Conservation (phyloP, 345 rosid species). For the Citrus mangshanensis region DNA sequence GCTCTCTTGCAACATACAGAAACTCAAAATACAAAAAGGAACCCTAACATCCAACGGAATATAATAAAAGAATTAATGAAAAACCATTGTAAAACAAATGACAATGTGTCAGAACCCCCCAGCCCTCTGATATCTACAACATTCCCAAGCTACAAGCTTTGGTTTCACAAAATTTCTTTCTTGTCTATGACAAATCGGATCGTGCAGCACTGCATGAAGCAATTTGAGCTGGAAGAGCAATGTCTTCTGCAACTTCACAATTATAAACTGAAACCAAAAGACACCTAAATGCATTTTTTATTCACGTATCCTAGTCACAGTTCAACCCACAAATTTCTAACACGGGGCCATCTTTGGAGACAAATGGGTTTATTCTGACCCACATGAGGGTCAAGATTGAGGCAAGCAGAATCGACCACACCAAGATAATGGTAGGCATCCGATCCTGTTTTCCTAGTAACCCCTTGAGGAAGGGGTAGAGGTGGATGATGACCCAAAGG, state of each 20-base stretch:
- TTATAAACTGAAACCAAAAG: background rate
- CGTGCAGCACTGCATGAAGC: background rate
- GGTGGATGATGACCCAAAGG: slow-evolving; percentile 89
- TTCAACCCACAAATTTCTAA: slow-evolving; percentile 87
- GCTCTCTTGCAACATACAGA: slow-evolving; percentile 13
- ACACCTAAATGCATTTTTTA: slow-evolving; percentile 10
- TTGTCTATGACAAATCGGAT: slow-evolving; percentile 1
- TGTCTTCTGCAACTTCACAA: slow-evolving; percentile 16
- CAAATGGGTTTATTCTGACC: slow-evolving; percentile 94
- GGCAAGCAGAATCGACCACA: slow-evolving; percentile 94
- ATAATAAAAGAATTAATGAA: slow-evolving; percentile 44
- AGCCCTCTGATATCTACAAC: slow-evolving; percentile 39
- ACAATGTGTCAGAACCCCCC: slow-evolving; percentile 31
- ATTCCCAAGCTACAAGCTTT: slow-evolving; percentile 14
- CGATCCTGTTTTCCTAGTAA: slow-evolving; percentile 93
- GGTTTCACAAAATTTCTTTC: slow-evolving; percentile 22
- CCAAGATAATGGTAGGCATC: slow-evolving; percentile 89
- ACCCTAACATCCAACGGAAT: slow-evolving; percentile 7
- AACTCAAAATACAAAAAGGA: background rate
- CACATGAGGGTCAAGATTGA: slow-evolving; percentile 92
- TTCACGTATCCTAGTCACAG: slow-evolving; percentile 54
- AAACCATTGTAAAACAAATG: slow-evolving; percentile 27
- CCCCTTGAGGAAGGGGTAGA: slow-evolving; percentile 98
- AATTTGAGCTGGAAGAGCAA: slow-evolving; percentile 1
- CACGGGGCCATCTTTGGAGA: slow-evolving; percentile 79